phyloP scores from a whole-genome alignment of 2,329 filamentous ascomycete species.

The Orbilia ellipsospora region DNA sequence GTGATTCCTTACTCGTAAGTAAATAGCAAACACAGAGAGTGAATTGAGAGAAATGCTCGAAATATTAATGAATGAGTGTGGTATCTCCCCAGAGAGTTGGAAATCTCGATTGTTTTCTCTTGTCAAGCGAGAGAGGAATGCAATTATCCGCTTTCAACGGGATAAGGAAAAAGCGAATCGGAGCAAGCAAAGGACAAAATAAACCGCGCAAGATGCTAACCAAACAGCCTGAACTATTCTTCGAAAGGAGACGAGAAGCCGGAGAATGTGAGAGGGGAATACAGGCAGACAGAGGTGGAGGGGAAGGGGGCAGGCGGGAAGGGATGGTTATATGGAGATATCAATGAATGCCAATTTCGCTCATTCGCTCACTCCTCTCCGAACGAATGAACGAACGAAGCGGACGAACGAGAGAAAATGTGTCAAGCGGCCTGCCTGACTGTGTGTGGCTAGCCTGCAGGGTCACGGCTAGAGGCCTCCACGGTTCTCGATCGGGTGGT shows the following conservation, averaged over 20 bases:
- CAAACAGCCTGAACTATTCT: constrained; percentile 41
- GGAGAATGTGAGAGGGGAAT: constrained; percentile 7
- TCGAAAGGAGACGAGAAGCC: constrained; percentile 20
- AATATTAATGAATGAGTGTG: constrained; percentile 7
- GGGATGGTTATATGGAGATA: constrained; percentile 44
- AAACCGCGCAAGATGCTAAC: constrained; percentile 1
- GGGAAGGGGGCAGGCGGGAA: constrained; percentile 35
- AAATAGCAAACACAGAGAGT: constrained; percentile 4
- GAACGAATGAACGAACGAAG: constrained; percentile 16
- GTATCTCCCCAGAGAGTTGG: background rate
- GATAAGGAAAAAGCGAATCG: constrained; percentile 32
- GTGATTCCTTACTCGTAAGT: background rate
- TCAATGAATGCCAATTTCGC: constrained; percentile 11
- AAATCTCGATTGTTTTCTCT: no score
- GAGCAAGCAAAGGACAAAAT: constrained; percentile 11
- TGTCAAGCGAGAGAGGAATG: constrained; percentile 27
- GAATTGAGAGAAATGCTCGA: constrained; percentile 13
- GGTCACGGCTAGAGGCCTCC: constrained; percentile 25
- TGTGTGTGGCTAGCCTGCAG: constrained; percentile 20
- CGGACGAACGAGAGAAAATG: constrained; percentile 9
- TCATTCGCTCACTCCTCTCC: background rate
- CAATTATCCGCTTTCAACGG: constrained; percentile 39
- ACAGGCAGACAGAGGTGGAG: constrained; percentile 10
- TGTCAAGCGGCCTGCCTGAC: constrained; percentile 34
- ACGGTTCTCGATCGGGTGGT: constrained; percentile 28